Conservation (phyloP, 441 rosid genomes). For the Cnidoscolus chayamansa region DNA sequence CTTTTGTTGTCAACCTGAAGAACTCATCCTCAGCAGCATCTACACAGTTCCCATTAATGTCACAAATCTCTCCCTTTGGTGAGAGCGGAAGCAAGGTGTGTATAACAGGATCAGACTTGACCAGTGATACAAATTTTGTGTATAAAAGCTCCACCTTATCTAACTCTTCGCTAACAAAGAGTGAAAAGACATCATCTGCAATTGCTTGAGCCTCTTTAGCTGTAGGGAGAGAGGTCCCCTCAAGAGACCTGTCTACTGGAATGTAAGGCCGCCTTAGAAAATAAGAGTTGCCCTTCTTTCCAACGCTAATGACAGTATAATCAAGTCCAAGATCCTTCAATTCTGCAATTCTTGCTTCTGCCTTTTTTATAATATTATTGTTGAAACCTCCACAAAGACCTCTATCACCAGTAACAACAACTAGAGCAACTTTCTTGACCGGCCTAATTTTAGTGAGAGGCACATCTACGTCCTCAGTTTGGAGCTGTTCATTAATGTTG, state of each 20-base stretch:
- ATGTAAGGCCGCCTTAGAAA: constrained; percentile 66
- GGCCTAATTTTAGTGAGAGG: constrained; percentile 80
- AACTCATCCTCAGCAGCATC: constrained; percentile 93
- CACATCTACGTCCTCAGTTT: constrained; percentile 69
- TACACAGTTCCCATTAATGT: constrained; percentile 71
- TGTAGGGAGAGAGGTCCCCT: constrained; percentile 60
- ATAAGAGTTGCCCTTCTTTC: constrained; percentile 82
- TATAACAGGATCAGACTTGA: constrained; percentile 87
- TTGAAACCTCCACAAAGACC: constrained; percentile 91
- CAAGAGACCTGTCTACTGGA: constrained; percentile 65
- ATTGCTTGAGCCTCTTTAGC: constrained; percentile 91
- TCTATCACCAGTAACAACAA: constrained; percentile 80
- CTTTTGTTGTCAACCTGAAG: constrained; percentile 78
- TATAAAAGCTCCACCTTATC: constrained; percentile 91
- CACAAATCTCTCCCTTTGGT: constrained; percentile 83
- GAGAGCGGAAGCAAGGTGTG: constrained; percentile 87
- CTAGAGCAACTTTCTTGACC: constrained; percentile 80
- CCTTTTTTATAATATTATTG: constrained; percentile 65
- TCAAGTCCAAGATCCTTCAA: constrained; percentile 63
- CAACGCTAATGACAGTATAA: constrained; percentile 75
- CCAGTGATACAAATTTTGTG: constrained; percentile 83
- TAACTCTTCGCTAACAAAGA: constrained; percentile 80
- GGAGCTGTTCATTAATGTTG: constrained; percentile 82
- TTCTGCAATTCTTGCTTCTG: constrained; percentile 62
- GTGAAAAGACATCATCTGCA: constrained; percentile 86